Evolutionary conservation across 176 grass and related monocot species (phyloP).

Genomic region (Poa annua): DNA sequence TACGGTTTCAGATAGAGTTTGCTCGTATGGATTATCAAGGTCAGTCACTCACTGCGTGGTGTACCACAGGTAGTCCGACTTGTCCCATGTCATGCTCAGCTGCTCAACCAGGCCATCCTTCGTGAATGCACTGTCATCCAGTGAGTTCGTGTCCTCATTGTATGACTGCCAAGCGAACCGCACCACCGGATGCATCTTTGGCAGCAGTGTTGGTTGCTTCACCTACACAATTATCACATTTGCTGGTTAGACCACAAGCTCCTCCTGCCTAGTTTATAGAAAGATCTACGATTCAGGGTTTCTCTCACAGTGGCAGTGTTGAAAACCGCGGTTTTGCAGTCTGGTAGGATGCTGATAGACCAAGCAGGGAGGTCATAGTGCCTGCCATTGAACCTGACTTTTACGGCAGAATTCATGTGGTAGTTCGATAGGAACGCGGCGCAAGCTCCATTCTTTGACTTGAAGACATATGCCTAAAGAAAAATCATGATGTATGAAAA

Average conservation of each 20-base stretch:
- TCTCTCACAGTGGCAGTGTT: slow-evolving; percentile 82
- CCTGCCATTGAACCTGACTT: slow-evolving; percentile 66
- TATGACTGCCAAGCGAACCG: slow-evolving; percentile 80
- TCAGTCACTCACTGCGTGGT: slow-evolving; percentile 73
- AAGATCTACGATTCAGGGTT: slow-evolving; percentile 11
- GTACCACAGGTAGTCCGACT: slow-evolving; percentile 96
- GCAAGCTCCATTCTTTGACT: slow-evolving; percentile 65
- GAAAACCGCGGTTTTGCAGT: slow-evolving; percentile 86
- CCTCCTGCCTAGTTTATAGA: not conserved
- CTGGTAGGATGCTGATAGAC: slow-evolving; percentile 93
- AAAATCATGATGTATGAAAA: not conserved
- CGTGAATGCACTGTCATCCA: slow-evolving; percentile 59
- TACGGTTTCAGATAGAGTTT: not conserved
- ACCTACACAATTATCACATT: slow-evolving; percentile 53
- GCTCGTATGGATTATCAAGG: not conserved
- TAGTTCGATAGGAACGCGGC: slow-evolving; percentile 87
- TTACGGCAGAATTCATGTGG: slow-evolving; percentile 51
- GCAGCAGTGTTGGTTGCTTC: slow-evolving; percentile 50
- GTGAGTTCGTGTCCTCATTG: slow-evolving; percentile 67
- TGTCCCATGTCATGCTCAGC: slow-evolving; percentile 88
- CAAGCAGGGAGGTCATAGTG: slow-evolving; percentile 76
- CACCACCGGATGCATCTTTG: slow-evolving; percentile 65
- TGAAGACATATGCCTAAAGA: slow-evolving; percentile 80
- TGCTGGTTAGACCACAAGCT: slow-evolving; percentile 22
- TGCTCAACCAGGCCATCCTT: slow-evolving; percentile 86